These are phyloP conservation scores for Citrus mangshanensis DNA, from an alignment of 345 rosid species.

Conservation along the genomic window DNA sequence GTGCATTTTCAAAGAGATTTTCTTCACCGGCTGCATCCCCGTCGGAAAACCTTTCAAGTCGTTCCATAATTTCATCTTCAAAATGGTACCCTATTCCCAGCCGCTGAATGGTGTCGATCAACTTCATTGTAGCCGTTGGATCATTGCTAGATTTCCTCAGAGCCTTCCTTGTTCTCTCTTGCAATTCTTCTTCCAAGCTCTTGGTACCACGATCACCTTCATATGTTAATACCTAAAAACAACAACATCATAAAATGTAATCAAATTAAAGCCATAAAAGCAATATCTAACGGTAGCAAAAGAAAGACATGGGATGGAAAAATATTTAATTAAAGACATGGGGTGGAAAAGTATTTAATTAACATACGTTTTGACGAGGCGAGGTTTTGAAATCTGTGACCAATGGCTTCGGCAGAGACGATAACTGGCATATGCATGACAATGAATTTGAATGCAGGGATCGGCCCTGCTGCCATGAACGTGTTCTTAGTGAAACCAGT, in stretches of 20 bases:
- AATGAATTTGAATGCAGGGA: background rate
- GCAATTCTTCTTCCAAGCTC: slow-evolving; percentile 19
- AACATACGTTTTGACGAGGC: background rate
- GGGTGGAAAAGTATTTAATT: no score
- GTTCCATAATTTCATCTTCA: slow-evolving; percentile 10
- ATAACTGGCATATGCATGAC: background rate
- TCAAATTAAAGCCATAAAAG: background rate
- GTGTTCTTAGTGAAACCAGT: background rate
- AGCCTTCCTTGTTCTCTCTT: slow-evolving; percentile 4
- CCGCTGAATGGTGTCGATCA: slow-evolving; percentile 23
- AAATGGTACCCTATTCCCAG: slow-evolving; percentile 21
- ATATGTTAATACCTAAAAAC: background rate
- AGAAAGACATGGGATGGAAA: background rate
- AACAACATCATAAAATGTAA: background rate
- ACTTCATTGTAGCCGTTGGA: slow-evolving; percentile 8
- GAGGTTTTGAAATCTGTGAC: background rate
- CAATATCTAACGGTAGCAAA: background rate
- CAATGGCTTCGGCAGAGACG: background rate
- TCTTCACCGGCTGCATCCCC: background rate
- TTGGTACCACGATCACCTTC: background rate
- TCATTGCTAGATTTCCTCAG: background rate
- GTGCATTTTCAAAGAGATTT: slow-evolving; percentile 18
- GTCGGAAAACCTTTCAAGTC: background rate
- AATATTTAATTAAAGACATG: no score
- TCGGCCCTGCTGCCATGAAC: background rate